Percentiles rank a stretch among this genome's conserved stretches.
phyloP scores from a whole-genome alignment of 192 early-diverging fungal species.

The Coemansia sp. region DNA sequence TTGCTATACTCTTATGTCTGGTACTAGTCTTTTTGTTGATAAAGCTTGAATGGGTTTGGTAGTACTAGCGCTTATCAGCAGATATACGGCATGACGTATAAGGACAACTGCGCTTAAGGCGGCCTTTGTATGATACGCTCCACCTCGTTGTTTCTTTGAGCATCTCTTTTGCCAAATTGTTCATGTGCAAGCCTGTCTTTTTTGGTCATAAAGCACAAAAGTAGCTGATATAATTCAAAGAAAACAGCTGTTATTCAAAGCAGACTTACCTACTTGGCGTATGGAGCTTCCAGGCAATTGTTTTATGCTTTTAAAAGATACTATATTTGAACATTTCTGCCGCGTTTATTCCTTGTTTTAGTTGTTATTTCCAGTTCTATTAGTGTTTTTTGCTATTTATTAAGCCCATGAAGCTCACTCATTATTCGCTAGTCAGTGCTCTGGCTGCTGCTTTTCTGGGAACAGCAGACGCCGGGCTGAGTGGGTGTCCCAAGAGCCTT shows the following conservation, averaged over 20 bases:
- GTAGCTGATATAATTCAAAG: background rate
- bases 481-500: slow-evolving; percentile 46
- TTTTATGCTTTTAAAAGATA: background rate
- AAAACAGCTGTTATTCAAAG: background rate
- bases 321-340: background rate
- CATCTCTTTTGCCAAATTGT: background rate
- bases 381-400: background rate
- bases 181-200: background rate
- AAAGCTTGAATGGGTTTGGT: no score
- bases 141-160: background rate
- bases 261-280: background rate
- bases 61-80: no score
- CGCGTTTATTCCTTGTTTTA: background rate
- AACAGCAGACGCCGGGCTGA: slow-evolving; percentile 23
- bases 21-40: no score
- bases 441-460: slow-evolving; percentile 8
- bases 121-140: background rate
- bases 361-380: background rate
- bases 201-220: background rate
- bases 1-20: no score
- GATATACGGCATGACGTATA: no score
- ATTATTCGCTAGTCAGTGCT: background rate
- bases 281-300: background rate
- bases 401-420: slow-evolving; percentile 2
- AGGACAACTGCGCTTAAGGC: background rate